A percentile compares a stretch with the other conserved stretches of the same genome.
phyloP scores from a whole-genome alignment of 2,329 filamentous ascomycete genomes.

The Claviceps africana region DNA sequence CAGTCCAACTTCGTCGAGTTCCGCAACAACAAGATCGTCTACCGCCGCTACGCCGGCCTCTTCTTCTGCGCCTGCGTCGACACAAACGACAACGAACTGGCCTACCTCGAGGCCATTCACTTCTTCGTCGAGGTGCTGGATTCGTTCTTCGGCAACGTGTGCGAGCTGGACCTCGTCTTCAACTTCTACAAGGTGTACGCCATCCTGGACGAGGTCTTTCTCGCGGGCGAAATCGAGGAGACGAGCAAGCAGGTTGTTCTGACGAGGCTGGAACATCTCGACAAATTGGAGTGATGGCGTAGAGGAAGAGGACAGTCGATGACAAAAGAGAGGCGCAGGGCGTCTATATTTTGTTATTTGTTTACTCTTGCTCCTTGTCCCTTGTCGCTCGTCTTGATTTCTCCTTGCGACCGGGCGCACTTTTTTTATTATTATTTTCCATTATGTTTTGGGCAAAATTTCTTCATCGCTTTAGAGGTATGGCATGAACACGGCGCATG shows the following conservation, averaged over 20 bases:
- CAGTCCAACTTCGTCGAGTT: constrained; percentile 99
- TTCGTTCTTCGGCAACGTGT: constrained; percentile 97
- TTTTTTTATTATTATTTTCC: not conserved
- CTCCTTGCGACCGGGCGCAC: too few species aligned
- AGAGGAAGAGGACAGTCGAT: not conserved
- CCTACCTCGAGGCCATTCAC: constrained; percentile 93
- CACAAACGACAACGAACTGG: constrained; percentile 96
- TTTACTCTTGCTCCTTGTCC: not conserved
- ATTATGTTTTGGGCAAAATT: not conserved
- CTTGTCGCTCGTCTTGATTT: too few species aligned
- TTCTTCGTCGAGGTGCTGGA: constrained; percentile 99
- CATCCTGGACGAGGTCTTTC: constrained; percentile 94
- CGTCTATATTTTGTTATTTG: not conserved
- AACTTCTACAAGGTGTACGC: constrained; percentile 87
- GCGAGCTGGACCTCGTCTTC: constrained; percentile 84
- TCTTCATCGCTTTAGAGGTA: not conserved
- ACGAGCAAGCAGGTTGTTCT: constrained; percentile 96
- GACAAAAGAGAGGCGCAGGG: not conserved
- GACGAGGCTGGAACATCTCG: constrained; percentile 84
- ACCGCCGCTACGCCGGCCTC: constrained; percentile 89
- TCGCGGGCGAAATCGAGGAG: constrained; percentile 96
- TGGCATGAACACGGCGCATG: not conserved
- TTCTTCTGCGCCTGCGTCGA: constrained; percentile 99
- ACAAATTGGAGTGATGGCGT: constrained; percentile 66
- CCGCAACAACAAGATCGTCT: constrained; percentile 90